These are phyloP conservation scores for Barnettozyma californica DNA, from an alignment of 805 yeast genomes.

Conservation along the genomic window DNA sequence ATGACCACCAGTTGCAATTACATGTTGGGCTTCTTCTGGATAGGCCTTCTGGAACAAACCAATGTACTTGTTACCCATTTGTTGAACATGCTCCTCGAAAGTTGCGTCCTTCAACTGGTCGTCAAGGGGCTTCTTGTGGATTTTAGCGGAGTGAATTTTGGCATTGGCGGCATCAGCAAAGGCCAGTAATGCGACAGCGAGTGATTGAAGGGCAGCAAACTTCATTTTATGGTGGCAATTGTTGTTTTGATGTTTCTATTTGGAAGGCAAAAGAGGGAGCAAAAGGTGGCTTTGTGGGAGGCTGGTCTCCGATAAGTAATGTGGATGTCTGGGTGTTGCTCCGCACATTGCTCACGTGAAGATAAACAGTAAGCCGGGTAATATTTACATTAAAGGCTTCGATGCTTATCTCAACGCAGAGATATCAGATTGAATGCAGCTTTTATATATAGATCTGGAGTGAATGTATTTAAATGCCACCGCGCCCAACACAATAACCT, in stretches of 20 bases:
- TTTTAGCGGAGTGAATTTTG: conserved; percentile 48
- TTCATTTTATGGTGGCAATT: conserved; percentile 14
- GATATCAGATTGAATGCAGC: background rate
- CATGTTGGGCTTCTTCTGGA: conserved; percentile 31
- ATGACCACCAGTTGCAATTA: conserved; percentile 40
- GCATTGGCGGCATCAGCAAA: conserved; percentile 45
- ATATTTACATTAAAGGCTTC: background rate
- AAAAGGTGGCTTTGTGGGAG: background rate
- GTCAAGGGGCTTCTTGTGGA: conserved; percentile 53
- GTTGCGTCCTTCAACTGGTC: conserved; percentile 48
- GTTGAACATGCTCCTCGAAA: conserved; percentile 48
- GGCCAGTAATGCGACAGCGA: conserved; percentile 24
- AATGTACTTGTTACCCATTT: conserved; percentile 59
- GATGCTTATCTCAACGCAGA: background rate
- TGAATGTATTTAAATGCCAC: background rate
- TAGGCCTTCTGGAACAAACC: conserved; percentile 40
- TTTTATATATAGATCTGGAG: background rate
- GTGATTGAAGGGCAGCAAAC: conserved; percentile 18
- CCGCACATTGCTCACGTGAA: background rate
- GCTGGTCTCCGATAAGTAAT: background rate
- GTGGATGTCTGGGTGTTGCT: background rate
- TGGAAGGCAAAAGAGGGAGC: background rate
- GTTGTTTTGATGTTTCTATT: background rate
- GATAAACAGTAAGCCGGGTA: background rate
- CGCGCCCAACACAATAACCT: background rate